Conservation (phyloP, 2,329 filamentous ascomycete genomes). For the Penicillium sp. region DNA sequence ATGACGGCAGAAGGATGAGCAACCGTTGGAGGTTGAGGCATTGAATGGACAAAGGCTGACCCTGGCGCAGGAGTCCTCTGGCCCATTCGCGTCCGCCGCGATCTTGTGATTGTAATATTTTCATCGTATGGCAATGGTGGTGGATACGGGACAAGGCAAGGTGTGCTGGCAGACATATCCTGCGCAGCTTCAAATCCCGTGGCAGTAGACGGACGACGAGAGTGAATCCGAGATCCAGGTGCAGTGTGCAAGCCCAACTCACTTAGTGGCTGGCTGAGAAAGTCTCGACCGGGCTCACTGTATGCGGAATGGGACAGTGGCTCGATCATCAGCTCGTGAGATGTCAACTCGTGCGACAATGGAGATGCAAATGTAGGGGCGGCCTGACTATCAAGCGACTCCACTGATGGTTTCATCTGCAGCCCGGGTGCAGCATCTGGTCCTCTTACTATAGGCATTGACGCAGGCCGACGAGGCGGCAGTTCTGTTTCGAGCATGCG, state of each 20-base stretch:
- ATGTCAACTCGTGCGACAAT: slow-evolving; percentile 20
- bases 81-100: slow-evolving; percentile 8
- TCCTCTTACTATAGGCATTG: slow-evolving; percentile 15
- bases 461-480: slow-evolving; percentile 18
- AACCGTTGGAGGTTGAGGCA: slow-evolving; percentile 10
- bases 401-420: slow-evolving; percentile 28
- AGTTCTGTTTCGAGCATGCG: slow-evolving; percentile 16
- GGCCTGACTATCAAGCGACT: slow-evolving; percentile 25
- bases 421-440: slow-evolving; percentile 15
- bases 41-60: slow-evolving; percentile 5
- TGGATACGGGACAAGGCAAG: slow-evolving; percentile 20
- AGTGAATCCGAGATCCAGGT: slow-evolving; percentile 23
- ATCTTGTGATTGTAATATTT: slow-evolving; percentile 30
- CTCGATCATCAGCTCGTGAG: slow-evolving; percentile 22
- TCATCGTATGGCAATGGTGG: slow-evolving; percentile 30
- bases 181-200: slow-evolving; percentile 12
- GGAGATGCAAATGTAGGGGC: slow-evolving; percentile 27
- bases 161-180: slow-evolving; percentile 27
- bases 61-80: slow-evolving; percentile 2
- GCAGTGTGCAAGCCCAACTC: slow-evolving; percentile 22
- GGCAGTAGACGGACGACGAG: slow-evolving; percentile 18
- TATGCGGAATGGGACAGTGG: slow-evolving; percentile 29
- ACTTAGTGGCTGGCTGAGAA: slow-evolving; percentile 15
- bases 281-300: slow-evolving; percentile 28
- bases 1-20: slow-evolving; percentile 33